Evolutionary conservation across 176 grass and related monocot genomes (phyloP).

Genomic region (Poa annua): DNA sequence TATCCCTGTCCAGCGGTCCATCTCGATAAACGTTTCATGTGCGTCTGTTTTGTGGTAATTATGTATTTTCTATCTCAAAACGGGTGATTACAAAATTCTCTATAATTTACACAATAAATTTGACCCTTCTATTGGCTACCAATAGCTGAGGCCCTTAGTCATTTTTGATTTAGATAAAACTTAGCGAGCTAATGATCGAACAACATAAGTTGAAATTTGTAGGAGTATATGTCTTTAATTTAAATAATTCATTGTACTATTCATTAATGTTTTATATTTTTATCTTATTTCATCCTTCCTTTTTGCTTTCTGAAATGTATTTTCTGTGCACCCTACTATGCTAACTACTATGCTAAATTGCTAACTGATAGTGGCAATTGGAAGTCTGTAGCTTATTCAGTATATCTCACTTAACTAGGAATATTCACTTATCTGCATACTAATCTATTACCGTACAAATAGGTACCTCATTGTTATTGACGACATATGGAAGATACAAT

Average conservation of each 20-base stretch:
- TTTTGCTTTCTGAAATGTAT: neutral
- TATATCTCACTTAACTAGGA: neutral
- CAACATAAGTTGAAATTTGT: neutral
- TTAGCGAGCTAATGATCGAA: neutral
- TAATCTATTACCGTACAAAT: neutral
- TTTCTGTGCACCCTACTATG: neutral
- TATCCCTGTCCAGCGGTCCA: neutral
- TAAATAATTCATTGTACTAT: neutral
- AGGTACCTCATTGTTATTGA: conserved; percentile 19
- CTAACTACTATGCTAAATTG: no score
- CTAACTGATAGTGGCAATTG: neutral
- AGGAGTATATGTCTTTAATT: neutral
- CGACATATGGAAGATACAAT: neutral
- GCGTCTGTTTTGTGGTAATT: neutral
- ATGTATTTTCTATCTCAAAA: neutral
- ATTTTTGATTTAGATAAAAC: neutral
- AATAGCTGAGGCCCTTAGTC: neutral
- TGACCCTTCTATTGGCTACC: neutral
- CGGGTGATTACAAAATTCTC: neutral
- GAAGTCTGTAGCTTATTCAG: neutral
- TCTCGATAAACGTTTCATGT: neutral
- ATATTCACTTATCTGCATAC: neutral
- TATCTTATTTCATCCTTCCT: neutral
- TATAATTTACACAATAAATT: neutral
- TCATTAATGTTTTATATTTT: neutral